These are phyloP conservation scores for Penicillium sp. DNA, from an alignment of 2,329 filamentous ascomycete species.

Conservation along the genomic window DNA sequence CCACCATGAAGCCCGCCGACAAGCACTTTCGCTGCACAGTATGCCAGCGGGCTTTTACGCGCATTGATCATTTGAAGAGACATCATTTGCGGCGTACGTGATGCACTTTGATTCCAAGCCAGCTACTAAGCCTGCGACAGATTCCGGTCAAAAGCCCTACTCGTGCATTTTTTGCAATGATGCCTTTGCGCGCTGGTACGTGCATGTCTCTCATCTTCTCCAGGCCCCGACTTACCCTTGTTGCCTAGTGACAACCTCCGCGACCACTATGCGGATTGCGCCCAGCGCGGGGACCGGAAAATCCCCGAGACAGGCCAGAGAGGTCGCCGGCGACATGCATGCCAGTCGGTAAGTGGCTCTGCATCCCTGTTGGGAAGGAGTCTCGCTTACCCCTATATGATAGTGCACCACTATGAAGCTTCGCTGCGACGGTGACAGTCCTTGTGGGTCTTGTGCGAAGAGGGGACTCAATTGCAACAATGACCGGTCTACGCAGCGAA, in stretches of 20 bases:
- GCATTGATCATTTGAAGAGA: conserved; percentile 47
- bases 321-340: conserved; percentile 46
- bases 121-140: conserved; percentile 25
- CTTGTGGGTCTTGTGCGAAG: conserved; percentile 44
- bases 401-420: conserved; percentile 48
- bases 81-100: conserved; percentile 46
- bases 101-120: conserved; percentile 4
- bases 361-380: neutral
- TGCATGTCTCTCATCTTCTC: conserved; percentile 3
- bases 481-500: conserved; percentile 22
- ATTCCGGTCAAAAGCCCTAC: conserved; percentile 48
- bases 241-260: conserved; percentile 43
- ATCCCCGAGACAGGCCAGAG: conserved; percentile 46
- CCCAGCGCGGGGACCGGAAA: conserved; percentile 39
- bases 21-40: conserved; percentile 44
- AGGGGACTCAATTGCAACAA: conserved; percentile 42
- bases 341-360: conserved; percentile 39
- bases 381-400: neutral
- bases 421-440: conserved; percentile 44
- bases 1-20: conserved; percentile 36
- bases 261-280: conserved; percentile 44
- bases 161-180: conserved; percentile 45
- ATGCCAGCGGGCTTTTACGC: conserved; percentile 45
- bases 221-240: conserved; percentile 1
- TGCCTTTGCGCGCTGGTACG: conserved; percentile 45